A percentile compares a stretch with the other conserved stretches of the same genome.
Conservation (phyloP, 1,284 basidiomycete genomes). For the Apiotrichum montevideense region DNA sequence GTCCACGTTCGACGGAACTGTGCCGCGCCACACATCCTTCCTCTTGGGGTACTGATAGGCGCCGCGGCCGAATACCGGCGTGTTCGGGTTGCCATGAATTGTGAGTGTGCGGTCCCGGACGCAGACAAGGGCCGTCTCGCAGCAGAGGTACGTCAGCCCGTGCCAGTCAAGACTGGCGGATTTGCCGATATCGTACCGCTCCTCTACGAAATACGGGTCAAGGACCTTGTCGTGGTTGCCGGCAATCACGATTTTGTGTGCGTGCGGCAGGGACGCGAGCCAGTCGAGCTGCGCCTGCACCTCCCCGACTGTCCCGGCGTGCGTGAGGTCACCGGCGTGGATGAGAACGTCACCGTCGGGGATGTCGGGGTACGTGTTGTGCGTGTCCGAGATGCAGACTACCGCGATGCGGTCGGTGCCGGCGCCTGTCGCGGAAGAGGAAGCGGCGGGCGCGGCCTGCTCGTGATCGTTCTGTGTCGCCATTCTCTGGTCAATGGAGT, state of each 20-base stretch:
- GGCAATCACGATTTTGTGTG: constrained; percentile 4
- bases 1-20: neutral
- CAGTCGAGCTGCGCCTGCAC: constrained; percentile 6
- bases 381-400: constrained; percentile 3
- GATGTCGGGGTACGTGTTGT: neutral
- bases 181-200: neutral
- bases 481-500: no score
- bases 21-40: neutral
- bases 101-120: neutral
- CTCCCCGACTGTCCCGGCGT: neutral
- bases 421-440: neutral
- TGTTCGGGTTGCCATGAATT: neutral
- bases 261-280: neutral
- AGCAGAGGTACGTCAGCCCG: neutral
- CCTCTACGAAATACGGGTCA: neutral
- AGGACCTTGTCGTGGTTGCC: constrained; percentile 8
- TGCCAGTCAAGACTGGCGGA: constrained; percentile 6
- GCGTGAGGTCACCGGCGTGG: constrained; percentile 3
- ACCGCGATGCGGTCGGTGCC: neutral
- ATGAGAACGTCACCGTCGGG: constrained; percentile 1
- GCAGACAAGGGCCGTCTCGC: neutral
- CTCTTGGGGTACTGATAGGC: neutral
- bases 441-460: no score
- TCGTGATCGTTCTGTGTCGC: no score
- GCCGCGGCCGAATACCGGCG: neutral